Evolutionary conservation across 1,139 yeast species (phyloP).

Genomic region (Suhomyces bolitotheri): DNA sequence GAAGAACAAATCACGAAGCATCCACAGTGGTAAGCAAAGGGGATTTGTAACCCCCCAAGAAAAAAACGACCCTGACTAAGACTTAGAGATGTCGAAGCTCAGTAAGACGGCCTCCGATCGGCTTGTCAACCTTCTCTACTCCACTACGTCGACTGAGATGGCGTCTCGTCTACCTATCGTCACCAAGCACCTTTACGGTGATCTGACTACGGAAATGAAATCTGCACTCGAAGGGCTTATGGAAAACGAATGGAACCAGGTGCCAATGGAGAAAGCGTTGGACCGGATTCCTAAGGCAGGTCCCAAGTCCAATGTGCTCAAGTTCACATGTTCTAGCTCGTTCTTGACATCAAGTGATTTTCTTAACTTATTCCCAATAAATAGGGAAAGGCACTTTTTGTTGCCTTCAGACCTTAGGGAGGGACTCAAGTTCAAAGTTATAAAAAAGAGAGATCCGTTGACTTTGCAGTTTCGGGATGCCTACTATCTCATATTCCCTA

Average conservation of each 20-base stretch:
- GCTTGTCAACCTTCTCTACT: slow-evolving; percentile 33
- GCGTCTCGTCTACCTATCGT: slow-evolving; percentile 30
- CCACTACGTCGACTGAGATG: slow-evolving; percentile 32
- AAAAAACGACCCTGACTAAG: too few species aligned
- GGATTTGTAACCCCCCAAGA: too few species aligned
- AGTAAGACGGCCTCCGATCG: slow-evolving; percentile 27
- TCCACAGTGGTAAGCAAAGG: too few species aligned
- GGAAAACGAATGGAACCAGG: slow-evolving; percentile 36
- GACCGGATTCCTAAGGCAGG: slow-evolving; percentile 23
- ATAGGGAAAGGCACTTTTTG: slow-evolving; percentile 31
- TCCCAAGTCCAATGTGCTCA: slow-evolving; percentile 33
- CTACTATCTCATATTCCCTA: slow-evolving; percentile 54
- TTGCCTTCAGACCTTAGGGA: slow-evolving; percentile 23
- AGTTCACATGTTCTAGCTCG: slow-evolving; percentile 39
- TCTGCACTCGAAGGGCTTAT: slow-evolving; percentile 33
- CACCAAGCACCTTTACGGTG: slow-evolving; percentile 25
- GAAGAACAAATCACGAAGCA: background rate
- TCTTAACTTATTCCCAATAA: slow-evolving; percentile 34
- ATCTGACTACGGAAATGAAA: slow-evolving; percentile 9
- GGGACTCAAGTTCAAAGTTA: slow-evolving; percentile 33
- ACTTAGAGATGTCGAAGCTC: slow-evolving; percentile 20
- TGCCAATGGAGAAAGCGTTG: slow-evolving; percentile 28
- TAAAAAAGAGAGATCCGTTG: slow-evolving; percentile 50
- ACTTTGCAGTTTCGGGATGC: slow-evolving; percentile 46
- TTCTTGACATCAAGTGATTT: slow-evolving; percentile 41